Base-by-base conservation (phyloP, 208 protist genomes). In the Acanthamoeba triangularis region DNA sequence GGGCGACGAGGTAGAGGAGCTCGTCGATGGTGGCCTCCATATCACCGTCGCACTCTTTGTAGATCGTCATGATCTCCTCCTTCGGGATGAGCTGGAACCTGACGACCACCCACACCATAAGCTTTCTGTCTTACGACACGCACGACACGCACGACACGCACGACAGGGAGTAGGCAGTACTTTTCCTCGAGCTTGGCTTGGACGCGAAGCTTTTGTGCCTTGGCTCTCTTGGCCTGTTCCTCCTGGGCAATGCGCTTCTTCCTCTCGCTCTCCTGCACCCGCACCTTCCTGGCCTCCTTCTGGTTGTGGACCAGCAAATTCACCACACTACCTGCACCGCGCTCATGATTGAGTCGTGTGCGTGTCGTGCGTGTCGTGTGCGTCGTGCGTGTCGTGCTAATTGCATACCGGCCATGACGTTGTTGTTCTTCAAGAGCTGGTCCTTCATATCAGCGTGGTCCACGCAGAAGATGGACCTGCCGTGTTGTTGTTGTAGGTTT, bases 1-100 rank as follows among this genome's bases (percentile, higher is more conserved):
- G 63, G 56, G 87, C 87, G 44, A 92, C 56, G 16, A 92, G 41
- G 41, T 76, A 92, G 35, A 92, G 87, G 10, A 92, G 37, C 44
- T 92, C 87, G n/a, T 92, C 63, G 63, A 92, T 74, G 35, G 87
- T 92, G 4, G 87, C 87, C 35, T 92, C 87, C 61, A 76, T 76
- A n/a, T 92, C 56, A 25, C 49, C 10, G 11, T 35, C 87, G 44
- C 87, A 92, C 4, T 92, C 87, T 30, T 92, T 49, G 63, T 92
- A 74, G 30, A 92, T 54, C 56, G 69, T 92, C 61, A 92, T 92
- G 59, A 92, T 72, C 63, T 92, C 87, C 35, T 87, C 78, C 44
- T 59, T 52, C 10, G 78, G 78, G 14, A 87, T 87, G 28, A 87
- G 49, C 47, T 87, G 37, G 78, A 87, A 87, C 30, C 78, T 87